These are phyloP conservation scores for Ophiostoma angusticollis DNA, from an alignment of 2,329 filamentous ascomycete genomes.

Conservation along the genomic window DNA sequence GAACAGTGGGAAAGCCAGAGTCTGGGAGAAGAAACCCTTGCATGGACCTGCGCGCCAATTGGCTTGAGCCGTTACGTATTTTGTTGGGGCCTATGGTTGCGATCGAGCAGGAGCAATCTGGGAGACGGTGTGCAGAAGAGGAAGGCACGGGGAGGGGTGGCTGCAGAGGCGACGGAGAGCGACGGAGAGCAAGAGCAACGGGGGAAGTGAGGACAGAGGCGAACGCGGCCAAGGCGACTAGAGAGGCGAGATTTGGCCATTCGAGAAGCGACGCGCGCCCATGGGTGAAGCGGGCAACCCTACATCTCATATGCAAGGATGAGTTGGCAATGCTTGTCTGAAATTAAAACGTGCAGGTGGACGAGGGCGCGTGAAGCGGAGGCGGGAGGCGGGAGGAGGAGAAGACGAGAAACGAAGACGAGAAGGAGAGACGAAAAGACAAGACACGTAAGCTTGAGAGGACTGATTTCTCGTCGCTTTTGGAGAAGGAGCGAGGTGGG, in stretches of 20 bases:
- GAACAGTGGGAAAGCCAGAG: conserved; percentile 25
- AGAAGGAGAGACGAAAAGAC: not conserved
- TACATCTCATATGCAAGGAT: conserved; percentile 53
- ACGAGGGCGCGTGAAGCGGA: not conserved
- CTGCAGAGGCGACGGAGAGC: not conserved
- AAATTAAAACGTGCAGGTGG: conserved; percentile 30
- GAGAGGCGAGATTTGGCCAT: conserved; percentile 1
- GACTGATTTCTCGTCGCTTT: not conserved
- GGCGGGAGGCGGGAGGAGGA: not conserved
- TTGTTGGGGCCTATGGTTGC: conserved; percentile 11
- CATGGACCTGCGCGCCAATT: conserved; percentile 13
- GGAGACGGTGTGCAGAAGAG: conserved; percentile 15
- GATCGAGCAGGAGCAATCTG: no score
- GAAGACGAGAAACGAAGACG: not conserved
- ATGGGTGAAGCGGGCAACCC: conserved; percentile 15
- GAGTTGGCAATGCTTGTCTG: conserved; percentile 54
- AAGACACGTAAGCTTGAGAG: not conserved
- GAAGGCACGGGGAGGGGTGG: not conserved
- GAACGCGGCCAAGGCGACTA: no score
- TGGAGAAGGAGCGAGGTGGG: no score
- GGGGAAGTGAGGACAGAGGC: conserved; percentile 1
- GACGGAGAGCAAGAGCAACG: not conserved
- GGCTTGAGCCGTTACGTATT: conserved; percentile 11
- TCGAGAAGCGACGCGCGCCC: conserved; percentile 15
- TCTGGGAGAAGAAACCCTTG: no score